Evolutionary conservation across 371 early-diverging fungal species (phyloP), one percentile per base, ranked within the genome.

Genomic region (Apophysomyces ossiformis): DNA sequence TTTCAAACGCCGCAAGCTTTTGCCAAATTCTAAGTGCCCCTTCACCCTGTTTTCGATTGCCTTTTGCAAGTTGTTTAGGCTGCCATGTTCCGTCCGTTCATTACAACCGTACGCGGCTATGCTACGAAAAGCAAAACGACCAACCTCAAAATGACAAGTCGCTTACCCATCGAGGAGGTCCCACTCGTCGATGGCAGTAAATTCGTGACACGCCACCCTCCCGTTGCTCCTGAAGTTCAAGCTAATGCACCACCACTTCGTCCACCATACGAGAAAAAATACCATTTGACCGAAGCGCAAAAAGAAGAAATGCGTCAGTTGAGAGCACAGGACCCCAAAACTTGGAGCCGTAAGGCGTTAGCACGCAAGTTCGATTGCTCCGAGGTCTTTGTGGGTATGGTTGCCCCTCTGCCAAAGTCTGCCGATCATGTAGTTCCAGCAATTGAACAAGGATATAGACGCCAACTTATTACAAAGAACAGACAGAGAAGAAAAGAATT

Each of bases 311-410:
- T 85, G 67, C 79, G 80, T 62, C 69, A 73, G 57, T 67, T 82
- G 66, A 71, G 82, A 65, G 57, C 69, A 58, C 60, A 72, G 26
- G 82, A 85, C 63, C 85, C 85, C 7, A 16, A 16, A 7, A 72
- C 67, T n/a, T 85, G 85, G 85, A 79, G 82, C 32, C 69, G 79
- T 54, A 76, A 78, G 43, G 73, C 71, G 50, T 67, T 85, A 35
- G 85, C 83, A 54, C 70, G 75, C 38, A 78, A 84, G 50, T 85
- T 76, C 61, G 69, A 68, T n/a, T 81, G 81, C 60, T 79, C 82
- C 21, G 71, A 72, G 44, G 63, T 83, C 43, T 82, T 79, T 69
- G 71, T 83, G 15, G 59, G 75, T 56, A 82, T 82, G 26, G 68
- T 66, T 32, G 78, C 81, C 35, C 76, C 75, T 26, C 56, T 61